Conservation (phyloP, 148 eudicot genomes). For the Fagopyrum esculentum region DNA sequence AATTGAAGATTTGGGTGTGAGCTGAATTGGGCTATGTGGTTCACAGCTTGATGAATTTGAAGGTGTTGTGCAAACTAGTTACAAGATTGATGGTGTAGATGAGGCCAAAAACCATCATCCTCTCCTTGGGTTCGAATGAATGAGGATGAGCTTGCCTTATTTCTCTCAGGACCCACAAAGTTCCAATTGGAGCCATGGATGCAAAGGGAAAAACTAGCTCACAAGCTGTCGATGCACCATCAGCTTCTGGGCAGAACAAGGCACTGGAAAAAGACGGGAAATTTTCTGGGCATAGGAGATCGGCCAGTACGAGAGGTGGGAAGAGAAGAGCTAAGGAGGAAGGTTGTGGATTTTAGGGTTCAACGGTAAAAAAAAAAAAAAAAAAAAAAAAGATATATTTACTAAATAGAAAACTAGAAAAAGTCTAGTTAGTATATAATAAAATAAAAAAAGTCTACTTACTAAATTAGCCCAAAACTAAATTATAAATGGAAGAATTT, state of each 20-base stretch:
- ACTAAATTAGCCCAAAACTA: no score
- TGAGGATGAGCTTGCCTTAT: slow-evolving; percentile 65
- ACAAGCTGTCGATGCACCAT: slow-evolving; percentile 21
- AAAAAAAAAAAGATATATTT: no score
- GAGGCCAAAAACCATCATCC: slow-evolving; percentile 53
- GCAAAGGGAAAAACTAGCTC: slow-evolving; percentile 17
- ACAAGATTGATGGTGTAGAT: slow-evolving; percentile 29
- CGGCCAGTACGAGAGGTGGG: slow-evolving; percentile 76
- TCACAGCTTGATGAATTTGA: slow-evolving; percentile 78
- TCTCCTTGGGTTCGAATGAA: slow-evolving; percentile 60
- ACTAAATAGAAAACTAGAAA: no score
- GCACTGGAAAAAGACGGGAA: slow-evolving; percentile 34
- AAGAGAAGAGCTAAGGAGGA: no score
- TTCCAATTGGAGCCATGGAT: slow-evolving; percentile 16
- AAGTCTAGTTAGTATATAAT: no score
- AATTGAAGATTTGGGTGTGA: background rate
- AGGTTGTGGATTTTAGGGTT: no score
- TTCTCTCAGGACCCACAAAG: slow-evolving; percentile 47
- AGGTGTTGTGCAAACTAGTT: slow-evolving; percentile 56
- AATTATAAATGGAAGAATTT: no score
- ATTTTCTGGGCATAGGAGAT: slow-evolving; percentile 53
- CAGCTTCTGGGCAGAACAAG: slow-evolving; percentile 15
- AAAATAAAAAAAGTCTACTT: no score
- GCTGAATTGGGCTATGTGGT: slow-evolving; percentile 3
- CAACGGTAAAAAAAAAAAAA: no score